Percentiles rank a stretch among this genome's conserved stretches.
phyloP scores from a whole-genome alignment of 495 filamentous ascomycete genomes.

The Penicillium cinerascens region DNA sequence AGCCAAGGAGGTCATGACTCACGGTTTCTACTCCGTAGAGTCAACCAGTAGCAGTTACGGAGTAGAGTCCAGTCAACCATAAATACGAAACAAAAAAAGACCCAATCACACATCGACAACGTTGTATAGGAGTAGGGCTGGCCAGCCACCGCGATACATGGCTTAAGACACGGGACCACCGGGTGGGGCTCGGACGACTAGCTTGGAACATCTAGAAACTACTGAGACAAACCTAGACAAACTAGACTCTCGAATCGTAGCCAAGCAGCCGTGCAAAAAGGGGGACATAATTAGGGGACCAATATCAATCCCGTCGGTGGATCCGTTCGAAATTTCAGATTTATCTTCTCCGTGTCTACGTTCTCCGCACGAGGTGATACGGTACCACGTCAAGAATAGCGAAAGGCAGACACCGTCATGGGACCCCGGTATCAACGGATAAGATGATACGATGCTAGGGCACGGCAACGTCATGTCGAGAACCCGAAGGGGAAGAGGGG shows the following conservation, averaged over 20 bases:
- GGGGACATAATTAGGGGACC: background rate
- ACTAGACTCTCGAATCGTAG: too few species aligned
- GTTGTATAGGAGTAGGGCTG: constrained; percentile 9
- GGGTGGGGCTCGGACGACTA: constrained; percentile 10
- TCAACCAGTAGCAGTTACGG: too few species aligned
- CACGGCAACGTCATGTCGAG: background rate
- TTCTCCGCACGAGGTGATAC: constrained; percentile 7
- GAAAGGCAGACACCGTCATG: background rate
- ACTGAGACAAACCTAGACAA: background rate
- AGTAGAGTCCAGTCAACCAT: background rate
- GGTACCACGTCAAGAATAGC: constrained; percentile 13
- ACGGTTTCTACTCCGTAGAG: constrained; percentile 1
- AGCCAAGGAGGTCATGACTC: background rate
- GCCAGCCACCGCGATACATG: constrained; percentile 13
- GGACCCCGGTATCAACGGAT: background rate
- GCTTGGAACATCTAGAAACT: background rate
- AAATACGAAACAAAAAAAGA: background rate
- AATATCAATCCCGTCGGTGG: background rate
- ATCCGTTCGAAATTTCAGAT: background rate
- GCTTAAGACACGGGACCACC: constrained; percentile 23
- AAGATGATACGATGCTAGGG: constrained; percentile 17
- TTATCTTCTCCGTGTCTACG: background rate
- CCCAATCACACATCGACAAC: background rate
- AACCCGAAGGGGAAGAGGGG: constrained; percentile 11
- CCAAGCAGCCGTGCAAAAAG: background rate